These are phyloP conservation scores for Stygiomarasmius scandens DNA, from an alignment of 1,284 basidiomycete genomes.

Conservation along the genomic window DNA sequence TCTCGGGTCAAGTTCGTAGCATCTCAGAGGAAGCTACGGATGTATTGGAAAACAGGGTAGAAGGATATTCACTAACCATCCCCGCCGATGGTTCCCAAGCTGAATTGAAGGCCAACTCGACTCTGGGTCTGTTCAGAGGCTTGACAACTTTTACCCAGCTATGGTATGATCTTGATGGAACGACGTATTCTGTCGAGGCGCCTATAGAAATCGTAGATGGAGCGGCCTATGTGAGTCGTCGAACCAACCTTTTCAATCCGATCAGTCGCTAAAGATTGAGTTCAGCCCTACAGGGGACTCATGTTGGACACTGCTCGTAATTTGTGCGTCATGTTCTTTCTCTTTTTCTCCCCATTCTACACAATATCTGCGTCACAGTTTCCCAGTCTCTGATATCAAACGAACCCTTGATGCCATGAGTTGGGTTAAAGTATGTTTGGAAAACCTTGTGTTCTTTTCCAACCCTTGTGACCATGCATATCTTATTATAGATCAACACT, in stretches of 20 bases:
- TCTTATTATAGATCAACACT: slow-evolving; percentile 54
- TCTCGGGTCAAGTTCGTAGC: slow-evolving; percentile 1
- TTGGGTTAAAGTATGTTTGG: slow-evolving; percentile 71
- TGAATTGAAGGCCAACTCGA: slow-evolving; percentile 66
- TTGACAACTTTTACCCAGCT: slow-evolving; percentile 84
- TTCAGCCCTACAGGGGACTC: slow-evolving; percentile 76
- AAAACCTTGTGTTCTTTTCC: background rate
- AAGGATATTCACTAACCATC: slow-evolving; percentile 68
- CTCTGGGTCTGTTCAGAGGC: slow-evolving; percentile 79
- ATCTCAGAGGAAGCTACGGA: slow-evolving; percentile 61
- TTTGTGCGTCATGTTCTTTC: slow-evolving; percentile 31
- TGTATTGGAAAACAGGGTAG: slow-evolving; percentile 56
- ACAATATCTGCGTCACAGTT: slow-evolving; percentile 41
- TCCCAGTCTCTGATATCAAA: slow-evolving; percentile 66
- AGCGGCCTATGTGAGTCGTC: slow-evolving; percentile 63
- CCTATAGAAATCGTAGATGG: slow-evolving; percentile 63
- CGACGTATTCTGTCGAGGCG: slow-evolving; percentile 59
- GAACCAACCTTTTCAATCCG: too few relatives aligned
- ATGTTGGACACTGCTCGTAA: slow-evolving; percentile 73
- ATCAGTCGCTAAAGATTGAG: too few relatives aligned
- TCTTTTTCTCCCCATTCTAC: background rate
- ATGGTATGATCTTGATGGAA: slow-evolving; percentile 58
- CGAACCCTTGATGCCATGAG: slow-evolving; percentile 86
- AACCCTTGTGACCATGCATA: background rate
- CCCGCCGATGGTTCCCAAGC: slow-evolving; percentile 64